Evolutionary conservation across 177 flowering plant species (phyloP).

Genomic region (Vitis hybrid): DNA sequence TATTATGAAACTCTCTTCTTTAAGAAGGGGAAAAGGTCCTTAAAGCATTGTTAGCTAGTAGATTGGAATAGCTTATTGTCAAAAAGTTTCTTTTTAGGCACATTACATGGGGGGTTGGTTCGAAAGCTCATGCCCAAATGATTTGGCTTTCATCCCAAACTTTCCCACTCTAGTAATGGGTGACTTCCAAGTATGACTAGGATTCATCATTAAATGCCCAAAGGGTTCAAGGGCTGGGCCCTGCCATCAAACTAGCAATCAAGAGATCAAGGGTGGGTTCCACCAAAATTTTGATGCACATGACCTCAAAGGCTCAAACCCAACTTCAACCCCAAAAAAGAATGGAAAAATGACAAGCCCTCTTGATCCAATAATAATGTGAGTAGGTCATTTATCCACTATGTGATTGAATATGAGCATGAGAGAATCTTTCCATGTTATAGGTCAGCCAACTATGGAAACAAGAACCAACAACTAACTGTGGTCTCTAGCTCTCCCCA

Average conservation of each 20-base stretch:
- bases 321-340: neutral
- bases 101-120: conserved; percentile 3
- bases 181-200: conserved; percentile 47
- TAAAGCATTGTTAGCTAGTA: neutral
- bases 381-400: conserved; percentile 3
- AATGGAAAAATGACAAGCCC: neutral
- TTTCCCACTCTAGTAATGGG: conserved; percentile 20
- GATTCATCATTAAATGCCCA: conserved; percentile 22
- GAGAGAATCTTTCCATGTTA: conserved; percentile 46
- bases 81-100: neutral
- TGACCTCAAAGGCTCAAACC: too few species aligned
- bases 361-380: neutral
- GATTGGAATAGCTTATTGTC: neutral
- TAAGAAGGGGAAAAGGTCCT: too few species aligned
- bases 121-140: conserved; percentile 23
- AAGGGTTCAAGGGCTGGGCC: neutral
- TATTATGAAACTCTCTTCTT: too few species aligned
- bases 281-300: too few species aligned
- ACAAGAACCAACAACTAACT: conserved; percentile 9
- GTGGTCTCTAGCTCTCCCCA: too few species aligned
- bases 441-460: neutral
- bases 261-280: too few species aligned
- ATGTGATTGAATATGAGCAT: conserved; percentile 15
- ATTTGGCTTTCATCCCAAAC: conserved; percentile 11
- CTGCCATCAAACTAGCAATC: neutral